Evolutionary conservation across 352 stramenopile species (phyloP).

Genomic region (Phytopythium aichiense): DNA sequence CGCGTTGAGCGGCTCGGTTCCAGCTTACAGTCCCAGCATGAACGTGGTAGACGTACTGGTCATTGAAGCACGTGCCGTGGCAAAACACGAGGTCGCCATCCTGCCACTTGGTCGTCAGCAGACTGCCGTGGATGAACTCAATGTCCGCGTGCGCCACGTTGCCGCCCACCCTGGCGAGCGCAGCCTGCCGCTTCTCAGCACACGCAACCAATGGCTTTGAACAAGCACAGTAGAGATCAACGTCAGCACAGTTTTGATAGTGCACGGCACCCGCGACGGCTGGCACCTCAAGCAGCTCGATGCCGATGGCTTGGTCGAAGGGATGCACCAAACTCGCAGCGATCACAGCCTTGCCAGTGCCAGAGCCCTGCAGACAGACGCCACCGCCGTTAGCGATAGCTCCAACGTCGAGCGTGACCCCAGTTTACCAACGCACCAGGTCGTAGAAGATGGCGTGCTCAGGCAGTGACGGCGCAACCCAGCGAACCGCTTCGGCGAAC

Average conservation of each 20-base stretch:
- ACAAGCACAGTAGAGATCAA: background rate
- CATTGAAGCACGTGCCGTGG: slow-evolving; percentile 81
- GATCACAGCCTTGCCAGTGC: slow-evolving; percentile 76
- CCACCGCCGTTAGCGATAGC: background rate
- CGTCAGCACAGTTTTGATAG: background rate
- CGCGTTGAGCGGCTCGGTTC: background rate
- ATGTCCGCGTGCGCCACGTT: slow-evolving; percentile 48
- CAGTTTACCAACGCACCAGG: slow-evolving; percentile 29
- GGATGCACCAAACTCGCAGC: slow-evolving; percentile 69
- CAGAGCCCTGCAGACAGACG: slow-evolving; percentile 49
- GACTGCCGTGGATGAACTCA: slow-evolving; percentile 67
- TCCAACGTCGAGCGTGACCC: background rate
- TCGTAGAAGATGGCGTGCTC: slow-evolving; percentile 82
- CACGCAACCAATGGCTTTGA: slow-evolving; percentile 63
- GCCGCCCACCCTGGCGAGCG: slow-evolving; percentile 37
- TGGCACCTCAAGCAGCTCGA: slow-evolving; percentile 64
- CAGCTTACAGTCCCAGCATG: background rate
- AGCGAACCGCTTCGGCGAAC: slow-evolving; percentile 72
- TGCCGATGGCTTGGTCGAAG: slow-evolving; percentile 84
- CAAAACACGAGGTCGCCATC: slow-evolving; percentile 81
- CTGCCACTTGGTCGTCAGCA: slow-evolving; percentile 63
- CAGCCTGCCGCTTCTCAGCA: slow-evolving; percentile 66
- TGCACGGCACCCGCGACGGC: background rate
- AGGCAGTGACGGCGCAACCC: slow-evolving; percentile 50
- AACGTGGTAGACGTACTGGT: slow-evolving; percentile 42